phyloP scores from a whole-genome alignment of 2,329 filamentous ascomycete genomes.

The Penicillium sp. region DNA sequence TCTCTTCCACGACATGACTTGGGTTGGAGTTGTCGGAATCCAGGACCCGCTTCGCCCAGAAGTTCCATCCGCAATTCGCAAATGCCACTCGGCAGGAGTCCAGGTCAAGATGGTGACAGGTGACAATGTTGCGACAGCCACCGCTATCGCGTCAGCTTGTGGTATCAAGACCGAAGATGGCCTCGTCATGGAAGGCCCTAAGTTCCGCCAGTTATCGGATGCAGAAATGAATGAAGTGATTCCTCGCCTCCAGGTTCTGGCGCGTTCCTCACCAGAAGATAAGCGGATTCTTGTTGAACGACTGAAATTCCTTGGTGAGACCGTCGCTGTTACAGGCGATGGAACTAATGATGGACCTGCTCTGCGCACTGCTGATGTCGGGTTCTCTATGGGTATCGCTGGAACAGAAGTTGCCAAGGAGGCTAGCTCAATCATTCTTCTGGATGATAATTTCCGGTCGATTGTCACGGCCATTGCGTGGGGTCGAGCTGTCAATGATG shows the following conservation, averaged over 20 bases:
- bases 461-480: conserved; percentile 67
- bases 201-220: conserved; percentile 62
- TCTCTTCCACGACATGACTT: conserved; percentile 70
- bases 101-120: conserved; percentile 72
- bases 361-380: conserved; percentile 65
- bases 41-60: conserved; percentile 70
- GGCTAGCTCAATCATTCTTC: conserved; percentile 65
- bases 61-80: conserved; percentile 65
- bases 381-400: conserved; percentile 67
- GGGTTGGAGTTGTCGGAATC: conserved; percentile 71
- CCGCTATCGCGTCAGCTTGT: conserved; percentile 71
- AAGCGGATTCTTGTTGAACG: conserved; percentile 64
- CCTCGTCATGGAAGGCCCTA: conserved; percentile 67
- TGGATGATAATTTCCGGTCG: conserved; percentile 65
- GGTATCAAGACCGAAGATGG: conserved; percentile 63
- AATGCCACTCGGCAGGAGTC: conserved; percentile 68
- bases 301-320: conserved; percentile 63
- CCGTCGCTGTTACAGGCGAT: conserved; percentile 63
- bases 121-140: conserved; percentile 70
- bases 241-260: conserved; percentile 62
- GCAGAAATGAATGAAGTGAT: conserved; percentile 60
- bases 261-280: conserved; percentile 66
- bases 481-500: conserved; percentile 69
- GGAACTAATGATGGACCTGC: conserved; percentile 67
- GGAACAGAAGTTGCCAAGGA: conserved; percentile 69